phyloP scores from a whole-genome alignment of 208 protist genomes.

The Trypanosomatidae sp. region DNA sequence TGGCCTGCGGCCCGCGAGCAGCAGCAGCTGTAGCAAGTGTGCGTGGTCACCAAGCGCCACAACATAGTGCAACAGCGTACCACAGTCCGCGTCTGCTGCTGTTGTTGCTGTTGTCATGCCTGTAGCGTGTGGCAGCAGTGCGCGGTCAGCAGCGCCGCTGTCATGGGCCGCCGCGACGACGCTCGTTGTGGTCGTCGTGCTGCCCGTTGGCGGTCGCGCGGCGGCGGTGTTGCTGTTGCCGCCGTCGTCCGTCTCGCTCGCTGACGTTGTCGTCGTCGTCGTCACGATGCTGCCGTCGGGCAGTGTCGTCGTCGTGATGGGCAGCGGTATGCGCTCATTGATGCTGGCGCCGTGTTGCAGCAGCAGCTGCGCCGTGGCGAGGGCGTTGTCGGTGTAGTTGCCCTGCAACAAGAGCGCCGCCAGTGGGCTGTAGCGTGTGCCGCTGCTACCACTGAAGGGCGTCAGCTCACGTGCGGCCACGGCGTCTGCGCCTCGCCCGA shows the following conservation, averaged over 20 bases:
- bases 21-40: slow-evolving; percentile 41
- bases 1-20: slow-evolving; percentile 10
- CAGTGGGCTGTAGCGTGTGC: slow-evolving; percentile 15
- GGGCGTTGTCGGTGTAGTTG: background rate
- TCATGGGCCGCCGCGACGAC: background rate
- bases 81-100: slow-evolving; percentile 4
- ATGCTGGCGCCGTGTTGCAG: slow-evolving; percentile 33
- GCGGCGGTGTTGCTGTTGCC: too few relatives aligned
- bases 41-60: slow-evolving; percentile 39
- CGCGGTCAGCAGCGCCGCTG: too few relatives aligned
- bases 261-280: too few relatives aligned
- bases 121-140: background rate
- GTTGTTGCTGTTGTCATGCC: background rate
- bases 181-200: too few relatives aligned
- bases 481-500: slow-evolving; percentile 47
- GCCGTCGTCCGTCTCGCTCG: too few relatives aligned
- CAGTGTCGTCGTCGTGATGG: slow-evolving; percentile 6
- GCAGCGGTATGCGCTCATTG: slow-evolving; percentile 23
- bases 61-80: slow-evolving; percentile 64
- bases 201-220: too few relatives aligned
- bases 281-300: too few relatives aligned
- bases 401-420: slow-evolving; percentile 4
- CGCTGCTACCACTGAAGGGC: slow-evolving; percentile 15
- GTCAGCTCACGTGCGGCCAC: slow-evolving; percentile 33
- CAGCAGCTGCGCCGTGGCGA: slow-evolving; percentile 13